Base-by-base conservation (phyloP, 148 eudicot genomes). In the Camellia granthamiana region DNA sequence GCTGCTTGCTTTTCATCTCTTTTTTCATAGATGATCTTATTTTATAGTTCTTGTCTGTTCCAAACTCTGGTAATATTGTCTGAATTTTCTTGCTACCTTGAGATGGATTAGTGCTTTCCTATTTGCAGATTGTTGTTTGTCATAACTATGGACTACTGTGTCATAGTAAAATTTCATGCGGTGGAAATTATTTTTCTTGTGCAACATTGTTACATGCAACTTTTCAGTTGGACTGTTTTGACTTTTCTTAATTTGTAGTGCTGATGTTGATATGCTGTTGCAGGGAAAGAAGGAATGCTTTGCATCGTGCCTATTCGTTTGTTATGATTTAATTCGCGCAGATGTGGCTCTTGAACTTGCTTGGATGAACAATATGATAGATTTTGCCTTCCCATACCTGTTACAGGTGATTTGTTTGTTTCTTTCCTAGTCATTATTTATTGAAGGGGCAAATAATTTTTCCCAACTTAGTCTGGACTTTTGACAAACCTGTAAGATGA, bases 221-320 rank as follows among this genome's bases (percentile, higher is more conserved):
- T 60, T 1, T 46, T 61, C 49, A 13, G 13, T 64, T 62, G 16
- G 44, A 59, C 41, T 44, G 54, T 9, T 52, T 52, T 15, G 38
- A n/a, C 7, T 72, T 23, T n/a, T 6, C 51, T 18, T 6, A 58
- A 44, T 55, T 41, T 67, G 4, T 15, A 23, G 42, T 38, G 41
- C 56, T 63, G 42, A 78, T 63, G 3, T 68, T 56, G 43, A 9
- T 51, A 49, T 88, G 77, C 59, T 79, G 81, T 75, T 90, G 85
- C 92, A 95, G 98, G 97, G 98, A 78, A 95, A 93, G 93, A 95
- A 95, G 84, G 97, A 95, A 83, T 95, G 98, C 80, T 95, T 95
- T 80, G 97, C 98, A 0, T 91, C 97, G 13, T 95, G 98, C 85
- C 95, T 95, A n/a, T 95, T 93, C 74, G 98, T 93, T 69, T 95